Percentiles rank a stretch among this genome's conserved stretches.
phyloP scores from a whole-genome alignment of 73 alveolate species.

The Vitrella brassicaformis region DNA sequence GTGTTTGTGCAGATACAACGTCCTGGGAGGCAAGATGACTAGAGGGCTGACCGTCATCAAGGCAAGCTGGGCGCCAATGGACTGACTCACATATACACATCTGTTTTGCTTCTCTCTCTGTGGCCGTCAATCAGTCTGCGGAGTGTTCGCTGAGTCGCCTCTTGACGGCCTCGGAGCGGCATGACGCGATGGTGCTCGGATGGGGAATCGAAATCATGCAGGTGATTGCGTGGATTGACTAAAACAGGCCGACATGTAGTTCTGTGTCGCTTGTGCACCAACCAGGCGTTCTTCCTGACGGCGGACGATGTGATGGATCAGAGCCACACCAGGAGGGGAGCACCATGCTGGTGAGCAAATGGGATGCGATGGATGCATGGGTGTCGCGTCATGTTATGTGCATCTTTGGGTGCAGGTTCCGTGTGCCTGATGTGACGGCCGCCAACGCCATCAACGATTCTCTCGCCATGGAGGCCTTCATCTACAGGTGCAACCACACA shows the following conservation, averaged over 20 bases:
- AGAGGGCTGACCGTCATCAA: slow-evolving; percentile 19
- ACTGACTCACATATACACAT: too few relatives aligned
- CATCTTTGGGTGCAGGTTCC: neutral
- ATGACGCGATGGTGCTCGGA: too few relatives aligned
- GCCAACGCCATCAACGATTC: slow-evolving; percentile 37
- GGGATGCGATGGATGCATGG: neutral
- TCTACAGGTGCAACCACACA: slow-evolving; percentile 21
- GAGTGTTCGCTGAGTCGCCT: too few relatives aligned
- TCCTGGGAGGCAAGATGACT: slow-evolving; percentile 36
- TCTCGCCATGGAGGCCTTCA: neutral
- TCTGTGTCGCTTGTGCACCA: too few relatives aligned
- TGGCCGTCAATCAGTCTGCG: too few relatives aligned
- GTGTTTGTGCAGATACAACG: slow-evolving; percentile 25
- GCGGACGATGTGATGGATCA: slow-evolving; percentile 35
- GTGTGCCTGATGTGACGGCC: neutral
- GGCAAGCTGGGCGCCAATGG: too few relatives aligned
- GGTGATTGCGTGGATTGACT: too few relatives aligned
- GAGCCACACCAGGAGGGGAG: slow-evolving; percentile 16
- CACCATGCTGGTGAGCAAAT: slow-evolving; percentile 10
- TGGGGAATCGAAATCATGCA: too few relatives aligned
- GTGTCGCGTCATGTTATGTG: neutral
- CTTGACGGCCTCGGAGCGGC: too few relatives aligned
- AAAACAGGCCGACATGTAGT: too few relatives aligned
- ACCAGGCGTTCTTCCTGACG: slow-evolving; percentile 2
- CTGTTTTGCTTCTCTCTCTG: too few relatives aligned